Percentiles rank a stretch among this genome's conserved stretches.
These are phyloP conservation scores for Chrysochromulina parva DNA, from an alignment of 78 protist species.

Conservation along the genomic window DNA sequence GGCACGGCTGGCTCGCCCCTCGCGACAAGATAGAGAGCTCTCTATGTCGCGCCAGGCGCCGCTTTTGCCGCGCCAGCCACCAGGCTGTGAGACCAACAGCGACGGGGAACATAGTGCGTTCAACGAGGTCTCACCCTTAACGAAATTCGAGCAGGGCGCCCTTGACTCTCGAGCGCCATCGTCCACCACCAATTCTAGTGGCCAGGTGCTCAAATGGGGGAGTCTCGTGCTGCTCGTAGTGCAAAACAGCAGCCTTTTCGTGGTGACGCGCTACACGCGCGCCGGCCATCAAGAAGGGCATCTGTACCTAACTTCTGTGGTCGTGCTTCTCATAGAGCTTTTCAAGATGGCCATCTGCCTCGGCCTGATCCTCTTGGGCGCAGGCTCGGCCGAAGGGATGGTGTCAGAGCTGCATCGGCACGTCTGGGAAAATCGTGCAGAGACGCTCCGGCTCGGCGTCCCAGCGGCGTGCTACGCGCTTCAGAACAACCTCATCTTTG, in stretches of 20 bases:
- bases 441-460: not conserved
- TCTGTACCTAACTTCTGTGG: not conserved
- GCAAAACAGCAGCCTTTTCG: not conserved
- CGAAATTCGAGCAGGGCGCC: no score
- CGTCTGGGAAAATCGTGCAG: not conserved
- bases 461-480: slow-evolving; percentile 33
- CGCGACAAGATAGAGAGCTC: no score
- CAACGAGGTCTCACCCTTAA: no score
- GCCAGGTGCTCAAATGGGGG: not conserved
- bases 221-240: not conserved
- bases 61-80: no score
- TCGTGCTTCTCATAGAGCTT: not conserved
- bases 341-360: not conserved
- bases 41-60: no score
- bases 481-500: slow-evolving; percentile 30
- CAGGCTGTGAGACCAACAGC: no score
- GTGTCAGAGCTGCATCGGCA: not conserved
- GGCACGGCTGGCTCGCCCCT: no score
- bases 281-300: not conserved
- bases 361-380: not conserved
- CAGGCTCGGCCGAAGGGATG: not conserved
- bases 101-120: no score
- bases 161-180: no score
- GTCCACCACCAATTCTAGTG: no score
- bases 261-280: not conserved